Evolutionary conservation across 768 basidiomycete genomes (phyloP).

Genomic region (Suillus decipiens): DNA sequence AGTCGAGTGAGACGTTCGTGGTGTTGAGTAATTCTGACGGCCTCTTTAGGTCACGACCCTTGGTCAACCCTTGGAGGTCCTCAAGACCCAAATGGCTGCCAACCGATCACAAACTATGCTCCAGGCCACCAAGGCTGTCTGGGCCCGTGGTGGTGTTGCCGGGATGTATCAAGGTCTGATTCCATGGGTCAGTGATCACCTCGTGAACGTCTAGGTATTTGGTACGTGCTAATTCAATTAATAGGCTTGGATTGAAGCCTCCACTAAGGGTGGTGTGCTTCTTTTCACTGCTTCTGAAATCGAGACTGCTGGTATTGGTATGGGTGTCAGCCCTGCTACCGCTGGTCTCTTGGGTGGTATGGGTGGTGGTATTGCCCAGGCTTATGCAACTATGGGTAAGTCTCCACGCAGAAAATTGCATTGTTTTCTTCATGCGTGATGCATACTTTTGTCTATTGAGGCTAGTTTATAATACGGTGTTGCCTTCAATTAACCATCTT

Average conservation of each 20-base stretch:
- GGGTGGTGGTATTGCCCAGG: constrained; percentile 96
- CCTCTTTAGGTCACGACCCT: constrained; percentile 85
- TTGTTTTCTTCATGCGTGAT: constrained; percentile 18
- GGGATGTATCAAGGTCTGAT: constrained; percentile 99
- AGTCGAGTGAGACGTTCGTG: constrained; percentile 34
- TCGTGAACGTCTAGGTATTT: background rate
- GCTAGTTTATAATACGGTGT: constrained; percentile 23
- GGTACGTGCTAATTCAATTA: background rate
- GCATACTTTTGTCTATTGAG: constrained; percentile 15
- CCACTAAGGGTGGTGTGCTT: constrained; percentile 95
- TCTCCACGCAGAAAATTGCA: constrained; percentile 18
- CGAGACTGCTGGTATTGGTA: constrained; percentile 61
- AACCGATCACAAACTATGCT: constrained; percentile 91
- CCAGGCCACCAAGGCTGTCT: constrained; percentile 82
- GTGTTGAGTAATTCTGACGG: constrained; percentile 7
- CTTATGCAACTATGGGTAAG: constrained; percentile 99
- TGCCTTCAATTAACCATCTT: constrained; percentile 18
- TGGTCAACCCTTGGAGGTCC: constrained; percentile 95
- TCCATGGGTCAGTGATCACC: constrained; percentile 76
- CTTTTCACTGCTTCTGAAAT: constrained; percentile 97
- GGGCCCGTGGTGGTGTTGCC: constrained; percentile 84
- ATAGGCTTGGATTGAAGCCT: constrained; percentile 99
- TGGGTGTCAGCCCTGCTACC: constrained; percentile 77
- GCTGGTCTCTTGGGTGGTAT: constrained; percentile 95
- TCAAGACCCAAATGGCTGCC: constrained; percentile 99